Evolutionary conservation across 2,329 filamentous ascomycete genomes (phyloP).

Genomic region (Aspergillus cejpii): DNA sequence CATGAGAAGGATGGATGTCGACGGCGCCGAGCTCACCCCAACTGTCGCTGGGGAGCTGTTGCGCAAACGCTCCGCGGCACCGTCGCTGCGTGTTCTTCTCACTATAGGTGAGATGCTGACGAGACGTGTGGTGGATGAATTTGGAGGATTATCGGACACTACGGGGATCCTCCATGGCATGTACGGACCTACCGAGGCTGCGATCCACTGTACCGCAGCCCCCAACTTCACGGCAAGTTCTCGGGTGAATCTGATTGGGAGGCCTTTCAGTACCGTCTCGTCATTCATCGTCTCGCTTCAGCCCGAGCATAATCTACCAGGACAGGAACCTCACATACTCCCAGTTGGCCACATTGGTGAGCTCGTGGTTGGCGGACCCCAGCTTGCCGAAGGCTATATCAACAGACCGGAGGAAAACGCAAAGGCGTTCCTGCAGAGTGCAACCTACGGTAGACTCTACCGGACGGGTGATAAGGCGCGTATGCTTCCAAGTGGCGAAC

Average conservation of each 20-base stretch:
- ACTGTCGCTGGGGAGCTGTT: background rate
- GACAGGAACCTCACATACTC: constrained; percentile 47
- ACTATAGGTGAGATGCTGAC: background rate
- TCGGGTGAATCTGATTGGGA: constrained; percentile 63
- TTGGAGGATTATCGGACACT: background rate
- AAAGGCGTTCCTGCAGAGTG: constrained; percentile 61
- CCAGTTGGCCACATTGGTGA: constrained; percentile 66
- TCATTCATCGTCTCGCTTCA: constrained; percentile 59
- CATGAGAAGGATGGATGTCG: background rate
- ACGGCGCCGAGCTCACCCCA: background rate
- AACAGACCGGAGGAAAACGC: constrained; percentile 71
- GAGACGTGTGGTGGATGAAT: background rate
- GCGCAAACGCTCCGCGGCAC: background rate
- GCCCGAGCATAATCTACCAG: constrained; percentile 15
- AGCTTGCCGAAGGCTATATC: constrained; percentile 73
- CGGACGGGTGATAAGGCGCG: constrained; percentile 78
- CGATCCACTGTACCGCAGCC: constrained; percentile 82
- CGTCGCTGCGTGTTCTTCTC: background rate
- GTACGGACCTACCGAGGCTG: constrained; percentile 89
- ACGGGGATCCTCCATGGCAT: constrained; percentile 67
- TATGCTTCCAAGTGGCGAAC: constrained; percentile 57
- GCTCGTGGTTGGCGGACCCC: constrained; percentile 70
- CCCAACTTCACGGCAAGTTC: constrained; percentile 52
- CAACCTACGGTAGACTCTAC: constrained; percentile 63
- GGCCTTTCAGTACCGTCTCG: constrained; percentile 74